Evolutionary conservation across 2,329 filamentous ascomycete species (phyloP).

Genomic region (Xylariaceae sp.): DNA sequence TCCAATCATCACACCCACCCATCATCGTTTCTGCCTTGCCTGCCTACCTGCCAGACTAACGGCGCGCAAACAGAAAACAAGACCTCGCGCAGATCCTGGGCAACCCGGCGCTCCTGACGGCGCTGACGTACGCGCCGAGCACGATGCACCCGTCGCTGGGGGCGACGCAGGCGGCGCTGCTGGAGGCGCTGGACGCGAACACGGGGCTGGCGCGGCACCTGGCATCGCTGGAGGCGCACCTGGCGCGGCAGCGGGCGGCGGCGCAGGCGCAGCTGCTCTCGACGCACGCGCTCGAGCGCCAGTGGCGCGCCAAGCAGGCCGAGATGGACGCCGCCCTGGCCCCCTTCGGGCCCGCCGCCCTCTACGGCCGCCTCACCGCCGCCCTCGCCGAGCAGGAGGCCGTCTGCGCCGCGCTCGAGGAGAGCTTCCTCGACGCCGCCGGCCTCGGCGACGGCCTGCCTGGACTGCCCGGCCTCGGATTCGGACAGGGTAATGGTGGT

Average conservation of each 20-base stretch:
- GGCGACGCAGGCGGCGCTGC: slow-evolving; percentile 66
- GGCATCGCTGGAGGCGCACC: slow-evolving; percentile 58
- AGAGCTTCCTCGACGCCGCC: slow-evolving; percentile 85
- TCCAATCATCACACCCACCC: neutral
- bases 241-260: slow-evolving; percentile 64
- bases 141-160: slow-evolving; percentile 74
- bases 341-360: slow-evolving; percentile 81
- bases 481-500: slow-evolving; percentile 37
- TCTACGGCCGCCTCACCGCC: slow-evolving; percentile 80
- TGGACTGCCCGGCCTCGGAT: too few species aligned
- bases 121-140: slow-evolving; percentile 69
- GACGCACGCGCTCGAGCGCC: slow-evolving; percentile 84
- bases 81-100: slow-evolving; percentile 74
- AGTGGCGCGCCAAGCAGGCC: slow-evolving; percentile 85
- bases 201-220: slow-evolving; percentile 68
- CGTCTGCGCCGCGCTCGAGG: slow-evolving; percentile 81
- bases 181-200: slow-evolving; percentile 70
- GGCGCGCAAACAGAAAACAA: slow-evolving; percentile 61
- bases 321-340: slow-evolving; percentile 86
- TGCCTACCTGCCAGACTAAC: slow-evolving; percentile 4
- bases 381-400: slow-evolving; percentile 81
- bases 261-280: slow-evolving; percentile 82
- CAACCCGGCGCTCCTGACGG: slow-evolving; percentile 67
- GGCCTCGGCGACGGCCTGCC: too few species aligned
- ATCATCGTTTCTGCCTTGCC: slow-evolving; percentile 1